phyloP scores from a whole-genome alignment of 371 early-diverging fungal species.

The Zopfochytrium polystomum region DNA sequence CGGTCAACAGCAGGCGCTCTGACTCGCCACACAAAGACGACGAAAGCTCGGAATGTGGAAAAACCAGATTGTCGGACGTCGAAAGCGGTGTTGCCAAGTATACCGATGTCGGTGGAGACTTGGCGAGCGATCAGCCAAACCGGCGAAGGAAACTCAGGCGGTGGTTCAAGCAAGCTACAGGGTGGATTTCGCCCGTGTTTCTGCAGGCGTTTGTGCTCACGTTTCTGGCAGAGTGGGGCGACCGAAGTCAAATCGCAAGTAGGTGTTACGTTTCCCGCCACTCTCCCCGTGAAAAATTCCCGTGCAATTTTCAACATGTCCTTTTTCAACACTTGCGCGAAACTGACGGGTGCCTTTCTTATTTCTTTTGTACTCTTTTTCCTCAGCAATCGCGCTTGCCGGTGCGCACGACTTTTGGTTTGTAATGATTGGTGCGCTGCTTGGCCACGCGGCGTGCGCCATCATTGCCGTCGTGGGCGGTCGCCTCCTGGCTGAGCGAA shows the following conservation, averaged over 20 bases:
- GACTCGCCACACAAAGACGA: no score
- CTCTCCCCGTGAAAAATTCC: conserved; percentile 13
- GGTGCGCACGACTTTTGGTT: conserved; percentile 72
- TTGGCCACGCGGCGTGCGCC: conserved; percentile 89
- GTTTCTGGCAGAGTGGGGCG: conserved; percentile 97
- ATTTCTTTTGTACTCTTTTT: background rate
- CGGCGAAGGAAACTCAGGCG: no score
- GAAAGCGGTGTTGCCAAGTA: no score
- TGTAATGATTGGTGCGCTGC: conserved; percentile 82
- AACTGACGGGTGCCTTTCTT: background rate
- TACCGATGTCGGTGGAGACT: no score
- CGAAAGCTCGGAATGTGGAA: no score
- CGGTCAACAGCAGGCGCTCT: conserved; percentile 59
- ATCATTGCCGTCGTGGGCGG: conserved; percentile 90
- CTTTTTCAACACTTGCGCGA: background rate
- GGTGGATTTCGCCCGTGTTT: conserved; percentile 91
- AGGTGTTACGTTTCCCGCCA: conserved; percentile 12
- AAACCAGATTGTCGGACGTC: no score
- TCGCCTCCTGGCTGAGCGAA: conserved; percentile 75
- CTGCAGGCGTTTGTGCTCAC: conserved; percentile 92
- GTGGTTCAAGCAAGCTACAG: no score
- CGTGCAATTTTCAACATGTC: conserved; percentile 2
- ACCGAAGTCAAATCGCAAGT: conserved; percentile 77
- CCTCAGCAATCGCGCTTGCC: conserved; percentile 87
- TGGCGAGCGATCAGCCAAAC: no score